phyloP scores from a whole-genome alignment of 78 protist species.

The Chrysochromulina parva region DNA sequence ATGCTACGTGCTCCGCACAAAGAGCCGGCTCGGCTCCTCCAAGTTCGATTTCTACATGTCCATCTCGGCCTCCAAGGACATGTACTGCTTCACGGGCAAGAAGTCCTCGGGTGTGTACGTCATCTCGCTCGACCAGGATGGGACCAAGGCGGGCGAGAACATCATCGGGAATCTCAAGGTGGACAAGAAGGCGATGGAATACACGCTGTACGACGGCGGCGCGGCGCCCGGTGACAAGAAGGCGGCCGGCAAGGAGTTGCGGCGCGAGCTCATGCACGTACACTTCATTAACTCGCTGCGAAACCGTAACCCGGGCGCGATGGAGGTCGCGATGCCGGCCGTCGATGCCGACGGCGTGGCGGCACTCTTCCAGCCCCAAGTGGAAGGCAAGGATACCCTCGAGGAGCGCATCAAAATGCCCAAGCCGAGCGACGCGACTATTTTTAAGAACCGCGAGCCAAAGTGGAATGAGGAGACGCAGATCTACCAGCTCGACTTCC shows the following conservation, averaged over 20 bases:
- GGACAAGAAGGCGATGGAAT: background rate
- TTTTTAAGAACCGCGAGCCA: background rate
- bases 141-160: too few relatives aligned
- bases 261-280: background rate
- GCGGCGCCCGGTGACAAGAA: background rate
- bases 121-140: background rate
- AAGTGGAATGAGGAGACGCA: background rate
- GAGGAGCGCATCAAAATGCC: background rate
- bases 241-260: background rate
- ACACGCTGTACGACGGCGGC: background rate
- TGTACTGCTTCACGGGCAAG: background rate
- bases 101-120: background rate
- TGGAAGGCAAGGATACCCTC: background rate
- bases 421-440: background rate
- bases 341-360: background rate
- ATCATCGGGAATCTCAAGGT: background rate
- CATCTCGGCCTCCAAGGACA: background rate
- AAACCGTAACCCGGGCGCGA: constrained; percentile 10
- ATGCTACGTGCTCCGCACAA: background rate
- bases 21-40: background rate
- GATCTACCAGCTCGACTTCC: constrained; percentile 1
- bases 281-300: background rate
- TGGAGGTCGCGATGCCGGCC: background rate
- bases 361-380: background rate
- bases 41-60: background rate